phyloP scores from a whole-genome alignment of 176 grass and related monocot species.

The Carex parvula region DNA sequence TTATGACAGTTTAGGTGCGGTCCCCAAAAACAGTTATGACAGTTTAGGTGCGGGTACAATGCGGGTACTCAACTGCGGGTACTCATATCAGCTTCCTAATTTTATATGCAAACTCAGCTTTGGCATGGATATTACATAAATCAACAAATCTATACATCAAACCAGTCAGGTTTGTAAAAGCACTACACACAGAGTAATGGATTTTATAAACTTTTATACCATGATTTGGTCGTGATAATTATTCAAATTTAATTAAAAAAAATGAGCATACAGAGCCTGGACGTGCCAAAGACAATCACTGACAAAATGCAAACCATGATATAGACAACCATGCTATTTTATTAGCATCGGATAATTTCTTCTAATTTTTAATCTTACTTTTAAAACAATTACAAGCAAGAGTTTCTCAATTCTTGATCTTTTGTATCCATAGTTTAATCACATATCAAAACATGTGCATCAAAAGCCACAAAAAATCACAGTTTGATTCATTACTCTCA shows the following conservation, averaged over 20 bases:
- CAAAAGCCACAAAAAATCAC: slow-evolving; percentile 7
- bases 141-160: background rate
- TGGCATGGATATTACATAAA: background rate
- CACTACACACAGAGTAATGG: background rate
- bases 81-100: too few relatives aligned
- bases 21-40: too few relatives aligned
- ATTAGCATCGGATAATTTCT: background rate
- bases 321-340: background rate
- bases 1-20: too few relatives aligned
- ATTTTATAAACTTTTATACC: too few relatives aligned
- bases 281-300: background rate
- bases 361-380: background rate
- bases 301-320: slow-evolving; percentile 25
- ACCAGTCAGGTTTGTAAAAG: background rate
- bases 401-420: slow-evolving; percentile 19
- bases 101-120: background rate
- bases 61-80: too few relatives aligned
- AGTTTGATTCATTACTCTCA: background rate
- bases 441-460: background rate
- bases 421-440: background rate
- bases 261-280: too few relatives aligned
- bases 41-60: too few relatives aligned
- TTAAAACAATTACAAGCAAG: background rate
- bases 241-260: too few relatives aligned
- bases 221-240: too few relatives aligned